These are phyloP conservation scores for Cadophora malorum DNA, from an alignment of 2,329 filamentous ascomycete genomes.

Conservation along the genomic window DNA sequence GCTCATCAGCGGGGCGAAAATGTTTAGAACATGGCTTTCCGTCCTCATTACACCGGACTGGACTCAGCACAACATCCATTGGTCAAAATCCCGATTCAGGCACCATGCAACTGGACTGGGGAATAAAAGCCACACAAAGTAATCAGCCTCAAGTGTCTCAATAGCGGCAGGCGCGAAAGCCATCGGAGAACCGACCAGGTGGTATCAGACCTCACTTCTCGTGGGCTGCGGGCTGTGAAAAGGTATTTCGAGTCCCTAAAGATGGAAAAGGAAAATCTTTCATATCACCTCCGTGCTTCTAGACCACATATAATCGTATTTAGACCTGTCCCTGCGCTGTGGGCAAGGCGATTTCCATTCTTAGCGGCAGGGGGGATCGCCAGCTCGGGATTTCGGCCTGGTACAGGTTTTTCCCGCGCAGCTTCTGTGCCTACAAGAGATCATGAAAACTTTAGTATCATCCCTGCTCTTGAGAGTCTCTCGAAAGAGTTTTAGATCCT, in stretches of 20 bases:
- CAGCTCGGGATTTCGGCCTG: too few relatives aligned
- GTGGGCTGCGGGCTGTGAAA: background rate
- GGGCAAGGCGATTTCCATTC: too few relatives aligned
- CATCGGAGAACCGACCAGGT: background rate
- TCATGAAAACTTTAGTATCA: too few relatives aligned
- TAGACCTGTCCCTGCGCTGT: too few relatives aligned
- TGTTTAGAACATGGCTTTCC: background rate
- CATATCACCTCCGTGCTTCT: too few relatives aligned
- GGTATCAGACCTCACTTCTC: background rate
- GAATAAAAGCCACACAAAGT: background rate
- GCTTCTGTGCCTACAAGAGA: too few relatives aligned
- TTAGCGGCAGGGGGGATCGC: too few relatives aligned
- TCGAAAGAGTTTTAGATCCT: too few relatives aligned
- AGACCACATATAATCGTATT: too few relatives aligned
- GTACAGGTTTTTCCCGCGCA: too few relatives aligned
- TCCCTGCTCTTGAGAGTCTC: too few relatives aligned
- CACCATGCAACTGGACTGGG: slow-evolving; percentile 8
- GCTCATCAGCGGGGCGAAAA: background rate
- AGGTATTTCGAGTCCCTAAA: background rate
- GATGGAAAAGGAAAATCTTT: too few relatives aligned
- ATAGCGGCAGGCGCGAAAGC: background rate
- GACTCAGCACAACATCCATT: background rate
- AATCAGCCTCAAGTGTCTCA: background rate
- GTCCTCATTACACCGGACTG: background rate
- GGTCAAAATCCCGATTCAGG: background rate